Evolutionary conservation across 2,329 filamentous ascomycete species (phyloP).

Genomic region (Phialemonium atrogriseum): DNA sequence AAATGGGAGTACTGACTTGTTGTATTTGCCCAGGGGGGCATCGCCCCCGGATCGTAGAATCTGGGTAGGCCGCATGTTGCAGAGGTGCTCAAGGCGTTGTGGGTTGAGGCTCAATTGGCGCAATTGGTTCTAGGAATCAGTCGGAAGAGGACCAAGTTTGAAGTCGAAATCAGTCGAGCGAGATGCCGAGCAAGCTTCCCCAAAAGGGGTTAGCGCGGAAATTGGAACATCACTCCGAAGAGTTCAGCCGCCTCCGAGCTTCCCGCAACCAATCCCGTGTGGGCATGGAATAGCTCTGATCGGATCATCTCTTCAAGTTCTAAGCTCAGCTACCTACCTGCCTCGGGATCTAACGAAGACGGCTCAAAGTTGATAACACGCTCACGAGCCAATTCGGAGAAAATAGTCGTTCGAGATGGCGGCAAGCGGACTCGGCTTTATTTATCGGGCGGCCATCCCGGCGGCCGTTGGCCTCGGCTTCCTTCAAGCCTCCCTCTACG

Average conservation of each 20-base stretch:
- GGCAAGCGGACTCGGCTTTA: slow-evolving; percentile 47
- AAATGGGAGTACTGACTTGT: slow-evolving; percentile 35
- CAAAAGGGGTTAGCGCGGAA: slow-evolving; percentile 12
- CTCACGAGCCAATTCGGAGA: no score
- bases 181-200: slow-evolving; percentile 15
- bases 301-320: no score
- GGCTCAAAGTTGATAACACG: no score
- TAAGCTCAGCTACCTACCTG: no score
- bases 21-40: slow-evolving; percentile 31
- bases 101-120: slow-evolving; percentile 21
- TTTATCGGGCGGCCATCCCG: slow-evolving; percentile 67
- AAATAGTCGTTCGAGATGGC: no score
- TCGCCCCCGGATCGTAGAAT: slow-evolving; percentile 30
- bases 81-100: slow-evolving; percentile 16
- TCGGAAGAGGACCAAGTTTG: slow-evolving; percentile 15
- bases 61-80: slow-evolving; percentile 40
- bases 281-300: no score
- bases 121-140: slow-evolving; percentile 9
- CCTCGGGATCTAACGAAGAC: no score
- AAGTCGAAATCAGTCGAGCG: slow-evolving; percentile 20
- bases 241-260: slow-evolving; percentile 1
- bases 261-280: neutral
- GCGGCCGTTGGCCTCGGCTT: slow-evolving; percentile 59
- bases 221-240: slow-evolving; percentile 1
- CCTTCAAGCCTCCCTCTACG: slow-evolving; percentile 79